Percentiles rank a stretch among this genome's conserved stretches.
Conservation (phyloP, 345 rosid genomes). For the Rhizophora apiculata region DNA sequence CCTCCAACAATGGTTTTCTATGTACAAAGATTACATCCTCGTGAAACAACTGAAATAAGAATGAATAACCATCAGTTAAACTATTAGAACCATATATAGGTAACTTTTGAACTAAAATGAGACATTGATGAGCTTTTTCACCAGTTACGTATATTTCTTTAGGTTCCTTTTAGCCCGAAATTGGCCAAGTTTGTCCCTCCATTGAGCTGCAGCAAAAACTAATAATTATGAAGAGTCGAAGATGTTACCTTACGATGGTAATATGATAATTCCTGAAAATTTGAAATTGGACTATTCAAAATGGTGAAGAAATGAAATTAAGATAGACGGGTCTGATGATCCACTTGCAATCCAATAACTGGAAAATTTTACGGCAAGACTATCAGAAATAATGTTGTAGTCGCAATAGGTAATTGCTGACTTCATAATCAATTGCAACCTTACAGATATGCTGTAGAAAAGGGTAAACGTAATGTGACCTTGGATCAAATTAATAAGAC, state of each 20-base stretch:
- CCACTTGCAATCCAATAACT: too few species aligned
- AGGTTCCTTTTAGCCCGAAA: slow-evolving; percentile 83
- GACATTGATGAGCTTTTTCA: slow-evolving; percentile 4
- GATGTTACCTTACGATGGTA: background rate
- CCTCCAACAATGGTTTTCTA: slow-evolving; percentile 43
- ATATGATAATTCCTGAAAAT: background rate
- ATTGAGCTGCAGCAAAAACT: slow-evolving; percentile 57
- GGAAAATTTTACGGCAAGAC: too few species aligned
- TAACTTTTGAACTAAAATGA: background rate
- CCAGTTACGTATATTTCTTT: slow-evolving; percentile 64
- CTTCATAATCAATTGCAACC: too few species aligned
- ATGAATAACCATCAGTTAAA: background rate
- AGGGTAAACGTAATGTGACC: too few species aligned
- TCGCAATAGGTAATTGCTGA: too few species aligned
- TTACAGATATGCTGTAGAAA: too few species aligned
- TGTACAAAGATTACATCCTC: slow-evolving; percentile 33
- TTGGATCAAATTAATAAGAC: too few species aligned
- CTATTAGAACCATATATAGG: too few species aligned
- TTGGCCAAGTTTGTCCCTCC: slow-evolving; percentile 86
- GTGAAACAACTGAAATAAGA: slow-evolving; percentile 14
- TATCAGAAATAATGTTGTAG: too few species aligned
- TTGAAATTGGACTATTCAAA: too few species aligned
- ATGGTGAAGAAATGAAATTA: too few species aligned
- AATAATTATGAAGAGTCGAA: slow-evolving; percentile 5
- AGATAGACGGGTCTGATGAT: too few species aligned